These are phyloP conservation scores for Talaromyces rugulosus DNA, from an alignment of 2,329 filamentous ascomycete species.

Conservation along the genomic window DNA sequence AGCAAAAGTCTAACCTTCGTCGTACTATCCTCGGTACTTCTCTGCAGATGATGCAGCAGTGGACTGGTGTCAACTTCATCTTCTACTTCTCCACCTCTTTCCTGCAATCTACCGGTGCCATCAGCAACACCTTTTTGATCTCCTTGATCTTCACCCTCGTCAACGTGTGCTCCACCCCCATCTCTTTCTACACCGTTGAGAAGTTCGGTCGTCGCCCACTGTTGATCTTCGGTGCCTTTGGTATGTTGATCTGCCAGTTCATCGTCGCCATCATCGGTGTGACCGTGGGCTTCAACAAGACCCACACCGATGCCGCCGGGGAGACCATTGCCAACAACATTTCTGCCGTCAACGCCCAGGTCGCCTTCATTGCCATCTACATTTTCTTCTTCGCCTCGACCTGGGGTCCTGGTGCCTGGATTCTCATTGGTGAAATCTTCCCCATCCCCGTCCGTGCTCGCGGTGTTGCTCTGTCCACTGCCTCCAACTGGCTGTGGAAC, in stretches of 20 bases:
- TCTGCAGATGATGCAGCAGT: constrained; percentile 75
- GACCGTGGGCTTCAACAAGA: constrained; percentile 47
- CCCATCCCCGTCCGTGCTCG: constrained; percentile 83
- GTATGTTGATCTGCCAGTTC: constrained; percentile 86
- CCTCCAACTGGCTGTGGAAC: constrained; percentile 92
- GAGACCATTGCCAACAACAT: constrained; percentile 52
- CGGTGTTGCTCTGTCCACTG: constrained; percentile 80
- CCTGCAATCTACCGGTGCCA: constrained; percentile 73
- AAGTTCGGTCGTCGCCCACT: constrained; percentile 74
- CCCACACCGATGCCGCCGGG: constrained; percentile 43
- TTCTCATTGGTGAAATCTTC: constrained; percentile 84
- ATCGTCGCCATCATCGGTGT: constrained; percentile 74
- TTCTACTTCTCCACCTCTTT: constrained; percentile 85
- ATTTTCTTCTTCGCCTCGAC: constrained; percentile 90
- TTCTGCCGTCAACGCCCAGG: constrained; percentile 52
- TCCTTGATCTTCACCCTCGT: constrained; percentile 81
- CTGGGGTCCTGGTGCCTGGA: constrained; percentile 72
- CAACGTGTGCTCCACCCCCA: constrained; percentile 78
- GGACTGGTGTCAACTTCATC: constrained; percentile 90
- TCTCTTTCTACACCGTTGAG: constrained; percentile 86
- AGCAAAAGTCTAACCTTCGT: constrained; percentile 55
- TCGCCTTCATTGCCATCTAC: constrained; percentile 86
- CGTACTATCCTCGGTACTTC: constrained; percentile 68
- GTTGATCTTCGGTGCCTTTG: constrained; percentile 71
- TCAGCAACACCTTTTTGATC: constrained; percentile 75